Percentiles rank a stretch among this genome's conserved stretches.
Conservation (phyloP, 148 eudicot genomes). For the Fagopyrum homotropicum region DNA sequence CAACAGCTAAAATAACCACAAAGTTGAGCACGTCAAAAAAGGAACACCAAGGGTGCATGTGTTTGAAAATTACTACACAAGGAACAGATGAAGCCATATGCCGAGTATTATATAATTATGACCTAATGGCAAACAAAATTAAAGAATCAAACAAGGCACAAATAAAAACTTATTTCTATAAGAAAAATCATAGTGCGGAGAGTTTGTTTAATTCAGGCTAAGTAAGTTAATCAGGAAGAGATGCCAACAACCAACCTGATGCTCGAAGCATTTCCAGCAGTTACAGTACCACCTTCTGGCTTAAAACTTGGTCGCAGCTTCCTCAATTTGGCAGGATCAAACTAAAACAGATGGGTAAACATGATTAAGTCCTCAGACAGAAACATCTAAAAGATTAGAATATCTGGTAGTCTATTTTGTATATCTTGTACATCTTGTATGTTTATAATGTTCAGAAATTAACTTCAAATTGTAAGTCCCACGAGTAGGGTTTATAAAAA, state of each 20-base stretch:
- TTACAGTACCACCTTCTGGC: conserved; percentile 76
- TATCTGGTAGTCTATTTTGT: background rate
- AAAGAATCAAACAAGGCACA: background rate
- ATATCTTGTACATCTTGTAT: background rate
- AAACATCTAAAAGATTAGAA: background rate
- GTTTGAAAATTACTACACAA: background rate
- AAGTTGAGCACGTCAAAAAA: background rate
- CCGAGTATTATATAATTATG: background rate
- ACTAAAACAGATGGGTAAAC: conserved; percentile 30
- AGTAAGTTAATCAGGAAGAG: background rate
- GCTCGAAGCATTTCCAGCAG: conserved; percentile 98
- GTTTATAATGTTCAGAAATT: background rate
- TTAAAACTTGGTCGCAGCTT: conserved; percentile 97
- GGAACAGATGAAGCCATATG: background rate
- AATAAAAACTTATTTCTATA: background rate
- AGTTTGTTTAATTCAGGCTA: background rate
- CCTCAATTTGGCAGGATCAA: conserved; percentile 81
- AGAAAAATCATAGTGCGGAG: background rate
- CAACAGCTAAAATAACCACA: conserved; percentile 1
- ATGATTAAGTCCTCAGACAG: background rate
- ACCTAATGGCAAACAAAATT: background rate
- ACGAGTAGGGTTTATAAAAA: background rate
- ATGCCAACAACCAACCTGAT: conserved; percentile 46
- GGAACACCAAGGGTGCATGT: background rate
- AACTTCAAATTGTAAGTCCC: background rate